Base-by-base conservation (phyloP, 371 early-diverging fungal species). In the Capillidium heterosporum region DNA sequence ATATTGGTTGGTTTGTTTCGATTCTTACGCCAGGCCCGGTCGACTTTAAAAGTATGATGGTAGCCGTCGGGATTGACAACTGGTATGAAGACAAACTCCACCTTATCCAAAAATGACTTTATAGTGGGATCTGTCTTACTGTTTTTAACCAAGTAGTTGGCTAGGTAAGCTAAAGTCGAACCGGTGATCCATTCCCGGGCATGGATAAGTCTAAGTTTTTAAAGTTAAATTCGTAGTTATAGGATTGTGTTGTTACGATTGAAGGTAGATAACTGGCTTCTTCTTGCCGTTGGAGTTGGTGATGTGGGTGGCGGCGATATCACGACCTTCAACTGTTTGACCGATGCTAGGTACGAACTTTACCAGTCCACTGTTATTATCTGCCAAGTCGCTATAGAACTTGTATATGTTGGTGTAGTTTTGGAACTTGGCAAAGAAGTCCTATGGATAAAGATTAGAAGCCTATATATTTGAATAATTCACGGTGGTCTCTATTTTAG, bases 21-120 rank as follows among this genome's bases (percentile, higher is more conserved):
- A 40, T 71, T 73, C 60, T 75, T 75, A 31, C 76, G 56, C 76
- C 76, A 75, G 21, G 73, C 32, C 21, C 73, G 62, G 24, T 61
- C 52, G 8, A 47, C 53, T 1, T 57, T 60, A 62, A 65, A 65
- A 29, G 71, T 61, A 60, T 65, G 67, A 28, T 60, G 64, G 58
- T 71, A 73, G 4, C 76, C 76, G 52, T 75, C 76, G 5, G 68
- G 66, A 61, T 75, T 75, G 54, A 69, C 67, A 21, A 73, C 57
- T 5, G 76, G 76, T 0, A 75, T 61, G 47, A 72, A 41, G 13
- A 68, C 57, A 43, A 71, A 61, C 48, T 71, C 69, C 0, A 57
- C 28, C 13, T 58, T 40, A 31, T 51, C 32, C 17, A 57, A 32
- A 3, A 58, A n/a, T n/a, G 5, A 24, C 13, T 27, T 58, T 29